Evolutionary conservation across 2,329 filamentous ascomycete species (phyloP).

Genomic region (Sporothrix luriei): DNA sequence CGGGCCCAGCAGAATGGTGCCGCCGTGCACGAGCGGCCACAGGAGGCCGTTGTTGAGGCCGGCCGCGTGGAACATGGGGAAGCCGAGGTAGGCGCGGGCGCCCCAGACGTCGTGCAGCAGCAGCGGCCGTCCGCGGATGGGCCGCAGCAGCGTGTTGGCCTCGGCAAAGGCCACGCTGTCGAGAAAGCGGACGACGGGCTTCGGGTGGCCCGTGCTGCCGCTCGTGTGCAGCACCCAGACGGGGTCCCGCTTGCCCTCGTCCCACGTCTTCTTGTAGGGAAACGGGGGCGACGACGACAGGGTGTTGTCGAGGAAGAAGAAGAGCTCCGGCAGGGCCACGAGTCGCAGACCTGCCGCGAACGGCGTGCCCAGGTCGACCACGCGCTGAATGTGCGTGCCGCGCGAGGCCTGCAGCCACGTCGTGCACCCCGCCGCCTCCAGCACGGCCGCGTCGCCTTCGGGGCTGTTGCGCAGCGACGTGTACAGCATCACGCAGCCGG

Average conservation of each 20-base stretch:
- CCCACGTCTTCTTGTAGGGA: slow-evolving; percentile 41
- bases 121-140: not conserved
- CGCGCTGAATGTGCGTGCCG: slow-evolving; percentile 42
- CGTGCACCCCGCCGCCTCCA: slow-evolving; percentile 49
- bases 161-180: slow-evolving; percentile 39
- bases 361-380: not conserved
- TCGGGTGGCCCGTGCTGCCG: slow-evolving; percentile 52
- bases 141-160: slow-evolving; percentile 47
- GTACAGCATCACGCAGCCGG: slow-evolving; percentile 41
- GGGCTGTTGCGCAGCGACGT: slow-evolving; percentile 50
- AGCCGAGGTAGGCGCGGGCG: slow-evolving; percentile 30
- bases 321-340: slow-evolving; percentile 41
- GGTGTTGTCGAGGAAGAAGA: not conserved
- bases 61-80: slow-evolving; percentile 46
- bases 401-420: slow-evolving; percentile 10
- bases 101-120: slow-evolving; percentile 21
- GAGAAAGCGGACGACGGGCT: slow-evolving; percentile 45
- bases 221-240: slow-evolving; percentile 50
- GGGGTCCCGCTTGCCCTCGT: slow-evolving; percentile 49
- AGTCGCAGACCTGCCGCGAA: slow-evolving; percentile 32
- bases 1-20: slow-evolving; percentile 36
- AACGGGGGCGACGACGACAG: not conserved
- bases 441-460: slow-evolving; percentile 51
- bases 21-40: slow-evolving; percentile 42
- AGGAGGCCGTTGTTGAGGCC: slow-evolving; percentile 23